Evolutionary conservation across 495 filamentous ascomycete genomes (phyloP).

Genomic region (Thozetella sp.): DNA sequence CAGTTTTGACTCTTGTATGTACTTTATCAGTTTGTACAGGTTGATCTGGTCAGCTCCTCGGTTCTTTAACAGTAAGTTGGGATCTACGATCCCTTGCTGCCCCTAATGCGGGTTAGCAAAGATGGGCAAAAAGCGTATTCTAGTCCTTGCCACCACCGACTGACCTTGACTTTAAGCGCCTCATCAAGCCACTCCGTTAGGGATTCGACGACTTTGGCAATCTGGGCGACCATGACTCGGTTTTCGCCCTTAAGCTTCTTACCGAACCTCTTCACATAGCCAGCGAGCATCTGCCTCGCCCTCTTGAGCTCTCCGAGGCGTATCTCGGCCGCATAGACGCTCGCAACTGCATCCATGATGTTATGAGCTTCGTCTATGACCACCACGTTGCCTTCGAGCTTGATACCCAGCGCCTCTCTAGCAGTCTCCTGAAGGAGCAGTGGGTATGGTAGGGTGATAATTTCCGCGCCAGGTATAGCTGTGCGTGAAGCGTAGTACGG

Average conservation of each 20-base stretch:
- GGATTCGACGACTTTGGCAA: conserved; percentile 78
- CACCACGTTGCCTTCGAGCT: conserved; percentile 83
- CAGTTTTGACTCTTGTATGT: conserved; percentile 89
- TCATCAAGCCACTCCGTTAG: conserved; percentile 66
- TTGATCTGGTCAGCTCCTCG: conserved; percentile 97
- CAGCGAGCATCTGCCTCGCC: conserved; percentile 71
- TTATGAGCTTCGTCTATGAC: conserved; percentile 98
- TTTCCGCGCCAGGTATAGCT: conserved; percentile 83
- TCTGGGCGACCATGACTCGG: conserved; percentile 85
- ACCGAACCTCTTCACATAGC: conserved; percentile 85
- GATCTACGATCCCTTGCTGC: conserved; percentile 59
- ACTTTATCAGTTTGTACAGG: conserved; percentile 81
- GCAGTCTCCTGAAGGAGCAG: conserved; percentile 87
- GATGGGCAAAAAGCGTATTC: not conserved
- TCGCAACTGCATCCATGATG: conserved; percentile 90
- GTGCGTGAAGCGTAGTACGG: conserved; percentile 94
- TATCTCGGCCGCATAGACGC: conserved; percentile 81
- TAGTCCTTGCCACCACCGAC: not conserved
- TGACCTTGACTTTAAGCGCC: conserved; percentile 40
- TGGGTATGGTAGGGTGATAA: conserved; percentile 93
- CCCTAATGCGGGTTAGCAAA: too few relatives aligned
- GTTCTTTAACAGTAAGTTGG: conserved; percentile 71
- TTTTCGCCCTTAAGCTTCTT: conserved; percentile 88
- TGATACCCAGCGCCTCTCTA: conserved; percentile 83
- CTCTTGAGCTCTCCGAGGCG: conserved; percentile 70